A percentile compares a stretch with the other conserved stretches of the same genome.
Conservation (phyloP, 176 grass and related monocot genomes). For the Areca catechu region DNA sequence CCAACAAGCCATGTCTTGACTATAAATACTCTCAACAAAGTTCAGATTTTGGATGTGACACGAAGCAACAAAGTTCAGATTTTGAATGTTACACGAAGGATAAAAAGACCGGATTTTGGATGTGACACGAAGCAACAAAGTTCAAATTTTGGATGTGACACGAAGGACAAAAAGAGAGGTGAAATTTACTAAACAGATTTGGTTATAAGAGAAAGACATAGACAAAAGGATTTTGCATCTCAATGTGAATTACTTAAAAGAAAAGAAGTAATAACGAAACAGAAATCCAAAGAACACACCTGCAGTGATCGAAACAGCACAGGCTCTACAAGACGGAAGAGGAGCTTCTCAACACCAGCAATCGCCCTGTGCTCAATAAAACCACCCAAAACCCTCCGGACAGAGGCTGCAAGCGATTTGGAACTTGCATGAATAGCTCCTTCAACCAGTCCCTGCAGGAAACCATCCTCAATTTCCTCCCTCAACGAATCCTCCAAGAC, state of each 20-base stretch:
- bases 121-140: no score
- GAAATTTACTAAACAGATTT: no score
- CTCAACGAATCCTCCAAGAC: constrained; percentile 32
- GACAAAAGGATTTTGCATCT: no score
- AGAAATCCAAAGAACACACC: constrained; percentile 25
- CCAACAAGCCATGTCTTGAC: no score
- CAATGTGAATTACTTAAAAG: background rate
- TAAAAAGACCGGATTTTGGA: no score
- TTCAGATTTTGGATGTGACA: no score
- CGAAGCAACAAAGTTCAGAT: no score
- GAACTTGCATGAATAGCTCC: constrained; percentile 37
- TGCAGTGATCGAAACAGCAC: constrained; percentile 82
- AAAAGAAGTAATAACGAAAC: constrained; percentile 3
- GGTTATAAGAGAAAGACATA: no score
- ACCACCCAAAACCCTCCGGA: constrained; percentile 45
- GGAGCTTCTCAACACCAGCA: constrained; percentile 67
- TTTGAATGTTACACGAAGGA: no score
- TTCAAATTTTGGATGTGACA: no score
- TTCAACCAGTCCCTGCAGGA: constrained; percentile 76
- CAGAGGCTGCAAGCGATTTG: constrained; percentile 43
- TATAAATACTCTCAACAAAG: no score
- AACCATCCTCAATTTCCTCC: constrained; percentile 50
- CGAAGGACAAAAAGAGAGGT: no score
- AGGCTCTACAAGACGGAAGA: constrained; percentile 66
- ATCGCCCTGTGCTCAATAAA: constrained; percentile 61